Evolutionary conservation across 2,329 filamentous ascomycete species (phyloP).

Genomic region (Fusarium veterinarium): DNA sequence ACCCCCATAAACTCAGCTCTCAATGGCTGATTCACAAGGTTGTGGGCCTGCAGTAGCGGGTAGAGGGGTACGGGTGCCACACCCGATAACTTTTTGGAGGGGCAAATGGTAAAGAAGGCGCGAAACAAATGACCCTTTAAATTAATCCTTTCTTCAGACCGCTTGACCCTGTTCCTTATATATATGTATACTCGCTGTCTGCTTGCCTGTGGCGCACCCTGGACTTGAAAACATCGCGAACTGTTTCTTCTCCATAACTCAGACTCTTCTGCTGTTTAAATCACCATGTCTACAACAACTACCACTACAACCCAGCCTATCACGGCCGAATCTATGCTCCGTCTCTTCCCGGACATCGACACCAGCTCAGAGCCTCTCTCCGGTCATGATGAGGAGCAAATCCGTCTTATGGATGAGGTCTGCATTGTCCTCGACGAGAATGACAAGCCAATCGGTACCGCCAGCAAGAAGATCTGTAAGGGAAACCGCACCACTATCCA

Average conservation of each 20-base stretch:
- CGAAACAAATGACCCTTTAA: slow-evolving; percentile 41
- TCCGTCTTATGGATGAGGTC: slow-evolving; percentile 97
- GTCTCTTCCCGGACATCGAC: slow-evolving; percentile 87
- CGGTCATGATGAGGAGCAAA: slow-evolving; percentile 97
- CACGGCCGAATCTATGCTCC: slow-evolving; percentile 86
- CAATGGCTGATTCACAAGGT: slow-evolving; percentile 37
- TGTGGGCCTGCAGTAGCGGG: slow-evolving; percentile 30
- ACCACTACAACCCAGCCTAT: slow-evolving; percentile 68
- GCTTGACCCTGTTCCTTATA: slow-evolving; percentile 22
- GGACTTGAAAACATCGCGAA: neutral
- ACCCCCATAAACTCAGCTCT: slow-evolving; percentile 6
- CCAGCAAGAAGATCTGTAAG: slow-evolving; percentile 97
- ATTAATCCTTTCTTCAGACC: slow-evolving; percentile 40
- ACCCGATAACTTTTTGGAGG: slow-evolving; percentile 40
- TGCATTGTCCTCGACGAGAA: slow-evolving; percentile 97
- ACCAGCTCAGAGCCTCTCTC: slow-evolving; percentile 79
- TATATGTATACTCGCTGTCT: slow-evolving; percentile 3
- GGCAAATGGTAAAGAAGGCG: slow-evolving; percentile 41
- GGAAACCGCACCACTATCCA: slow-evolving; percentile 37
- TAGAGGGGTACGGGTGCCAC: slow-evolving; percentile 38
- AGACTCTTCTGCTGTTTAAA: neutral
- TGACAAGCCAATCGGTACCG: slow-evolving; percentile 92
- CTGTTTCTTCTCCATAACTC: neutral
- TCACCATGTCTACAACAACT: slow-evolving; percentile 49
- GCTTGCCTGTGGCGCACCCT: slow-evolving; percentile 8